These are phyloP conservation scores for Colletotrichum karsti DNA, from an alignment of 2,329 filamentous ascomycete genomes.

Conservation along the genomic window DNA sequence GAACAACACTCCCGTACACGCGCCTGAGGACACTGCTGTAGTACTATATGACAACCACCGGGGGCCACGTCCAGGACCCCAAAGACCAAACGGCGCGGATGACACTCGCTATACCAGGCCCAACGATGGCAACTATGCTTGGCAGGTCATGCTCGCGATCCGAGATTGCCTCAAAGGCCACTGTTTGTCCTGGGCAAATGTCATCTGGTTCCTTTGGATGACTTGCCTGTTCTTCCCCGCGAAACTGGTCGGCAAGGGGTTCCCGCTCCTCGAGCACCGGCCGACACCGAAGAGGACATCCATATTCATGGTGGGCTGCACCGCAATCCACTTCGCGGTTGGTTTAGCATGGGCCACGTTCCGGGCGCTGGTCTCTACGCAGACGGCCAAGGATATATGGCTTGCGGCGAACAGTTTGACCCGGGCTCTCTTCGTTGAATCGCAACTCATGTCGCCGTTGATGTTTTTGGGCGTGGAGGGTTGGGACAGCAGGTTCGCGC, in stretches of 20 bases:
- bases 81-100: no score
- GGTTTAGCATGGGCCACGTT: no score
- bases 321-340: no score
- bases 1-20: no score
- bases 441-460: not conserved
- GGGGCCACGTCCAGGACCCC: no score
- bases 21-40: no score
- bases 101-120: no score
- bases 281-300: not conserved
- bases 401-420: slow-evolving; percentile 8
- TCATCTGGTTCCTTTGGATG: not conserved
- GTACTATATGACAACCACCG: no score
- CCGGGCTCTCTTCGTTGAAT: slow-evolving; percentile 16
- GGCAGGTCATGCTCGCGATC: not conserved
- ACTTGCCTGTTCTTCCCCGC: not conserved
- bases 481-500: not conserved
- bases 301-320: not conserved
- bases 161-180: not conserved
- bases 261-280: not conserved
- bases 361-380: no score
- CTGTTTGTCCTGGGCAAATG: not conserved
- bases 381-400: not conserved
- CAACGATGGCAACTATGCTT: not conserved
- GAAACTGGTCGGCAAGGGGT: not conserved
- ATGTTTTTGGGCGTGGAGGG: not conserved